Evolutionary conservation across 73 alveolate genomes (phyloP).

Genomic region (Paramecium sonneborni): DNA sequence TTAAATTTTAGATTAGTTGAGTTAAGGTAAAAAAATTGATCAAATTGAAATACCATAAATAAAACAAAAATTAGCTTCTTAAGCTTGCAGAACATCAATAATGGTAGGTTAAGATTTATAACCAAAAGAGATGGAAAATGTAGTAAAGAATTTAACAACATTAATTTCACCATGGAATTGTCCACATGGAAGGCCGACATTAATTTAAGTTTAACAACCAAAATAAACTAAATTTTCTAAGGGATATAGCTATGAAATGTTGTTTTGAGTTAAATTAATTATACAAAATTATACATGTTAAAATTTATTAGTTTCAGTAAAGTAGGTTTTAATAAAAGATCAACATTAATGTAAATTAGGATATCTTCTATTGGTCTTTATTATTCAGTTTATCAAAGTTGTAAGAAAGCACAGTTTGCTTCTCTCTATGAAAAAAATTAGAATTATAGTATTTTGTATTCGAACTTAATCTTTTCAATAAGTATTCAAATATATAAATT

Average conservation of each 20-base stretch:
- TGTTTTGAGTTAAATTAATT: not conserved
- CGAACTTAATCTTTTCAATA: too few species aligned
- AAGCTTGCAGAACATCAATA: constrained; percentile 96
- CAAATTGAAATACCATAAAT: not conserved
- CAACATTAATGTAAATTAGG: too few species aligned
- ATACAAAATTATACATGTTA: too few species aligned
- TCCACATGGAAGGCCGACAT: constrained; percentile 99
- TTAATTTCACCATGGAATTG: constrained; percentile 98
- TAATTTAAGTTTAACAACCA: constrained; percentile 66
- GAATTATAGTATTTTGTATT: too few species aligned
- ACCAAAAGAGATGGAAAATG: constrained; percentile 81
- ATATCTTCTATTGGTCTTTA: not conserved
- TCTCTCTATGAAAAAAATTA: not conserved
- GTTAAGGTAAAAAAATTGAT: constrained; percentile 51
- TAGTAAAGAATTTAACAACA: constrained; percentile 82
- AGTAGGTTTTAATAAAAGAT: too few species aligned
- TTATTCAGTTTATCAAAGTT: not conserved
- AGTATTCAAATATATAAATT: too few species aligned
- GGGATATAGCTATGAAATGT: not conserved
- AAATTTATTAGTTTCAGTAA: too few species aligned
- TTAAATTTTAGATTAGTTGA: constrained; percentile 37
- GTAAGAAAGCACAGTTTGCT: not conserved
- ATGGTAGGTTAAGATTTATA: constrained; percentile 93
- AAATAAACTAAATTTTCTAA: not conserved
- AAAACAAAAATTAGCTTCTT: constrained; percentile 79